These are phyloP conservation scores for Xylariomycetidae sp. DNA, from an alignment of 2,329 filamentous ascomycete species.

Conservation along the genomic window DNA sequence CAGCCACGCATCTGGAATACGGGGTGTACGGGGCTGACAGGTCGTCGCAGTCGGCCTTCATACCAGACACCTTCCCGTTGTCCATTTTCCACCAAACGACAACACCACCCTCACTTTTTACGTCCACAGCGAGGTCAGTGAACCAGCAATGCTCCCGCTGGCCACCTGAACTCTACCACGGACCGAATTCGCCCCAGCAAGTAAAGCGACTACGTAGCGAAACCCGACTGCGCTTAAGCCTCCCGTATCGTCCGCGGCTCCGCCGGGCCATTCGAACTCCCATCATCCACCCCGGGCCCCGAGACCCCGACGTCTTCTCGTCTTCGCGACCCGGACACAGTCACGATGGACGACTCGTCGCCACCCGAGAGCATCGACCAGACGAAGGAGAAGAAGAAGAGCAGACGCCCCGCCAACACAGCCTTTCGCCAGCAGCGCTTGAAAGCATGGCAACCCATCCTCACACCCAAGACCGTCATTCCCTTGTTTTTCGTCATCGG, in stretches of 20 bases:
- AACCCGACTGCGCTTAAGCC: not conserved
- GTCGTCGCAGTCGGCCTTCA: no score
- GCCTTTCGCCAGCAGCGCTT: slow-evolving; percentile 94
- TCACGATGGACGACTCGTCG: slow-evolving; percentile 42
- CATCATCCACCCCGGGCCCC: not conserved
- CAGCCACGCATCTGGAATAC: no score
- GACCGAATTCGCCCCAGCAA: no score
- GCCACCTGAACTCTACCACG: no score
- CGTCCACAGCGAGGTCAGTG: no score
- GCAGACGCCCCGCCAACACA: slow-evolving; percentile 87
- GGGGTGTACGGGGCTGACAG: no score
- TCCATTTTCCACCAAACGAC: no score
- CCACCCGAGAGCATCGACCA: slow-evolving; percentile 45
- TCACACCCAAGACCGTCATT: slow-evolving; percentile 76
- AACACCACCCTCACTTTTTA: no score
- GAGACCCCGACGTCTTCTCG: not conserved
- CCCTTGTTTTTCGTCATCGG: slow-evolving; percentile 68
- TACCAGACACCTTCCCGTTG: no score
- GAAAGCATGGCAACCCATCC: slow-evolving; percentile 98
- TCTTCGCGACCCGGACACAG: not conserved
- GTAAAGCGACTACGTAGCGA: no score
- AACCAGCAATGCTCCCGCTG: no score
- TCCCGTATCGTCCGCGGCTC: slow-evolving; percentile 1
- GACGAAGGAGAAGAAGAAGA: slow-evolving; percentile 74
- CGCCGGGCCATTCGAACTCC: slow-evolving; percentile 1